phyloP scores from a whole-genome alignment of 2,329 filamentous ascomycete genomes.

The Didymella glomerata region DNA sequence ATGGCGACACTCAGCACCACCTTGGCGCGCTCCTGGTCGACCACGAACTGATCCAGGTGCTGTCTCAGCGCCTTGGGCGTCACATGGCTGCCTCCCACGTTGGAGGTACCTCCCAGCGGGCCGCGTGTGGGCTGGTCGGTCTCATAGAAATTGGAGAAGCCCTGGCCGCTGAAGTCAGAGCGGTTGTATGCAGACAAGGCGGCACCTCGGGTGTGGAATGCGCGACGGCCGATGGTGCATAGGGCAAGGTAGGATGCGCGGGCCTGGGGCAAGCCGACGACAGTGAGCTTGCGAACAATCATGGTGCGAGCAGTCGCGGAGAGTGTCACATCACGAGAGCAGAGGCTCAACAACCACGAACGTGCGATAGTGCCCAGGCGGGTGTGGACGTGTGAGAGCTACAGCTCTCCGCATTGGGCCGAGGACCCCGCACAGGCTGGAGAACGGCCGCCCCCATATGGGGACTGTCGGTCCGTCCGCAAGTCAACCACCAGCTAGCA shows the following conservation, averaged over 20 bases:
- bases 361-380: slow-evolving; percentile 14
- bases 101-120: slow-evolving; percentile 67
- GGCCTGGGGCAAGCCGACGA: slow-evolving; percentile 51
- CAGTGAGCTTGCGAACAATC: slow-evolving; percentile 35
- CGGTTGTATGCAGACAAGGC: slow-evolving; percentile 61
- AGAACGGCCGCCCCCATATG: slow-evolving; percentile 4
- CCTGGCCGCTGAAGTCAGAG: slow-evolving; percentile 70
- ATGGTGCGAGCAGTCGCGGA: slow-evolving; percentile 29
- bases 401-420: slow-evolving; percentile 38
- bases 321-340: slow-evolving; percentile 28
- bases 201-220: slow-evolving; percentile 49
- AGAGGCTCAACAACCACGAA: slow-evolving; percentile 25
- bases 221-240: slow-evolving; percentile 41
- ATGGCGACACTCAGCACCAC: slow-evolving; percentile 92
- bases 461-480: slow-evolving; percentile 9
- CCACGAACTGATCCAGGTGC: slow-evolving; percentile 93
- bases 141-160: slow-evolving; percentile 70
- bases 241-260: slow-evolving; percentile 53
- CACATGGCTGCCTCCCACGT: slow-evolving; percentile 65
- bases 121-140: slow-evolving; percentile 68
- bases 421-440: slow-evolving; percentile 19
- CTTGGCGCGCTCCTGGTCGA: slow-evolving; percentile 93
- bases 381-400: slow-evolving; percentile 26
- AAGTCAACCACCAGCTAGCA: slow-evolving; percentile 4
- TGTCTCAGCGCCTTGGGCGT: slow-evolving; percentile 78